A percentile compares a stretch with the other conserved stretches of the same genome.
phyloP scores from a whole-genome alignment of 2,329 filamentous ascomycete species.

The Chaetoscypha palmicola region DNA sequence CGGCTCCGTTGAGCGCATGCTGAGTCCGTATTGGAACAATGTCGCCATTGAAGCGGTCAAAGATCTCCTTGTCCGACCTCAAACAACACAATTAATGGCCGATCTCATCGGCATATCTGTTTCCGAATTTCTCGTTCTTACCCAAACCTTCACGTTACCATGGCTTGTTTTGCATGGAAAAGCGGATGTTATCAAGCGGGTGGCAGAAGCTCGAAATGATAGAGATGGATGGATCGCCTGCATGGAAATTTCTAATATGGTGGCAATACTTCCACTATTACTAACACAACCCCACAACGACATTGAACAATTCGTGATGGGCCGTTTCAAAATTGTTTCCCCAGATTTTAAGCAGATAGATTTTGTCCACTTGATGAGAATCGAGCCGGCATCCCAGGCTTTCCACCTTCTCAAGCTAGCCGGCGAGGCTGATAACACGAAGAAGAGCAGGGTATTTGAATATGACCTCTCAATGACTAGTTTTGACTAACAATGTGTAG shows the following conservation, averaged over 20 bases:
- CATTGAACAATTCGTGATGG: constrained; percentile 59
- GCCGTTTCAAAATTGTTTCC: constrained; percentile 61
- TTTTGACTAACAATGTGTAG: constrained; percentile 14
- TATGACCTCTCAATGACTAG: neutral
- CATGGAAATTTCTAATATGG: constrained; percentile 50
- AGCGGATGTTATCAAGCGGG: constrained; percentile 69
- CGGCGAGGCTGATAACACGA: constrained; percentile 57
- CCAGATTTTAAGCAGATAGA: constrained; percentile 60
- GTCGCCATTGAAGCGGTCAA: constrained; percentile 77
- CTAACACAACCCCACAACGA: constrained; percentile 50
- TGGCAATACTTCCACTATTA: constrained; percentile 51
- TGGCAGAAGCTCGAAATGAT: constrained; percentile 71
- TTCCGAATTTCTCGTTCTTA: constrained; percentile 63
- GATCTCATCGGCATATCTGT: constrained; percentile 74
- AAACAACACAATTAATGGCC: constrained; percentile 71
- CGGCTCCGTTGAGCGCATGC: constrained; percentile 58
- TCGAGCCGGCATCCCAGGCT: constrained; percentile 68
- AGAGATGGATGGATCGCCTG: constrained; percentile 51
- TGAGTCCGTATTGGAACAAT: constrained; percentile 83
- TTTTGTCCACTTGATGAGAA: constrained; percentile 62
- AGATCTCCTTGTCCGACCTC: constrained; percentile 72
- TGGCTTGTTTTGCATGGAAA: constrained; percentile 76
- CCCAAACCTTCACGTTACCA: constrained; percentile 77
- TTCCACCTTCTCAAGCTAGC: constrained; percentile 77
- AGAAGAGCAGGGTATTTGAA: constrained; percentile 48